Percentiles rank a stretch among this genome's conserved stretches.
phyloP scores from a whole-genome alignment of 305 asterid genomes.

The Fraxinus paxiana region DNA sequence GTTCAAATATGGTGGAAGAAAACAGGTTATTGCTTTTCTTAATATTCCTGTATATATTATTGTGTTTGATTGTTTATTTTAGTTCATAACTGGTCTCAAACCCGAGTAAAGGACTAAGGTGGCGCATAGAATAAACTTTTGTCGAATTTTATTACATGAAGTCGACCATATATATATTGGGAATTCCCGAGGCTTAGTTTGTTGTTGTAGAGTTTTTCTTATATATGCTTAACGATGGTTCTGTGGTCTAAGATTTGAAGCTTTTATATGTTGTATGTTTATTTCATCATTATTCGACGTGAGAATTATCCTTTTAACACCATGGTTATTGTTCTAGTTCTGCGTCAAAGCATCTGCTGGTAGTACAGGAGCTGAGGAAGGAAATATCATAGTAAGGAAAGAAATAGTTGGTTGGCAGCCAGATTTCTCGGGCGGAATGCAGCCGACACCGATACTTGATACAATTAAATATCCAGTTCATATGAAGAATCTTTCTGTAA shows the following conservation, averaged over 20 bases:
- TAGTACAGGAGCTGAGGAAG: constrained; percentile 35
- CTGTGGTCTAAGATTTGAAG: neutral
- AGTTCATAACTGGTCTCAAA: neutral
- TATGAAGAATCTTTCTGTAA: constrained; percentile 58
- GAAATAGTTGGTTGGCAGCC: constrained; percentile 49
- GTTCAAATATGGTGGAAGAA: constrained; percentile 22
- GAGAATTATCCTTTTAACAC: neutral
- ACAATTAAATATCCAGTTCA: constrained; percentile 60
- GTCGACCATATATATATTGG: neutral
- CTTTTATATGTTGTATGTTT: neutral
- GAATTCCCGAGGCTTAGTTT: neutral
- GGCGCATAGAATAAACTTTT: neutral
- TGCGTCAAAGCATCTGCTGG: constrained; percentile 41
- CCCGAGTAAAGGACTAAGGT: neutral
- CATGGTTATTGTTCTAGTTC: constrained; percentile 29
- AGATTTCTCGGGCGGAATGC: constrained; percentile 47
- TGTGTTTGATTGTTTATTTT: neutral
- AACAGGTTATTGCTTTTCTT: neutral
- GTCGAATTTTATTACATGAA: neutral
- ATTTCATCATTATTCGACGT: neutral
- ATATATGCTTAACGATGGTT: neutral
- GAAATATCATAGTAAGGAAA: constrained; percentile 33
- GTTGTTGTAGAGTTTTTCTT: neutral
- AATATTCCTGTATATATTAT: neutral
- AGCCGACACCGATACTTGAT: constrained; percentile 53